phyloP scores from a whole-genome alignment of 306 rosid genomes.

The Glycine tomentella region DNA sequence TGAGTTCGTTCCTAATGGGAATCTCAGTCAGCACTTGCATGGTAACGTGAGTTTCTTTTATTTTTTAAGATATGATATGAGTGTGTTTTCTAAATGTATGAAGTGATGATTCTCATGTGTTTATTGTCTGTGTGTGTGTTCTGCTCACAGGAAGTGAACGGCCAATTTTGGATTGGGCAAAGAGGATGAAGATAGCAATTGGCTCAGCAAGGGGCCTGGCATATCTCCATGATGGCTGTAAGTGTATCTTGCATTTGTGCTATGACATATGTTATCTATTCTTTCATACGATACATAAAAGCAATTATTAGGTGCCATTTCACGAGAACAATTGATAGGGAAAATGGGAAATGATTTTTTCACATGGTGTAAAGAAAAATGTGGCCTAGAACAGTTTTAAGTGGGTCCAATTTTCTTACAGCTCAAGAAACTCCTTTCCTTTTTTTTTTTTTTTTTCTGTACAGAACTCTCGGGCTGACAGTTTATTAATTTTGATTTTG shows the following conservation, averaged over 20 bases:
- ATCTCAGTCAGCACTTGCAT: conserved; percentile 91
- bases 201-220: conserved; percentile 96
- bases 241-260: conserved; percentile 38
- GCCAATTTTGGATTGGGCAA: conserved; percentile 84
- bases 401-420: neutral
- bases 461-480: too few relatives aligned
- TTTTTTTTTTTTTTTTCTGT: too few relatives aligned
- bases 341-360: neutral
- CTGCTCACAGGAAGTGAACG: conserved; percentile 54
- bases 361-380: neutral
- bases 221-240: conserved; percentile 92
- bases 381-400: conserved; percentile 8
- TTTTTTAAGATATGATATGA: neutral
- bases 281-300: too few relatives aligned
- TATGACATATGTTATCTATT: too few relatives aligned
- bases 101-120: conserved; percentile 29
- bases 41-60: conserved; percentile 59
- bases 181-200: conserved; percentile 80
- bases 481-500: too few relatives aligned
- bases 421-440: too few relatives aligned
- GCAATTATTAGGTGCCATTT: too few relatives aligned
- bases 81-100: neutral
- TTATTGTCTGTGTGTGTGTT: neutral
- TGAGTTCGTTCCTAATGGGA: conserved; percentile 87
- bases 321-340: neutral